Base-by-base conservation (phyloP, 345 rosid species). In the Pistacia atlantica region DNA sequence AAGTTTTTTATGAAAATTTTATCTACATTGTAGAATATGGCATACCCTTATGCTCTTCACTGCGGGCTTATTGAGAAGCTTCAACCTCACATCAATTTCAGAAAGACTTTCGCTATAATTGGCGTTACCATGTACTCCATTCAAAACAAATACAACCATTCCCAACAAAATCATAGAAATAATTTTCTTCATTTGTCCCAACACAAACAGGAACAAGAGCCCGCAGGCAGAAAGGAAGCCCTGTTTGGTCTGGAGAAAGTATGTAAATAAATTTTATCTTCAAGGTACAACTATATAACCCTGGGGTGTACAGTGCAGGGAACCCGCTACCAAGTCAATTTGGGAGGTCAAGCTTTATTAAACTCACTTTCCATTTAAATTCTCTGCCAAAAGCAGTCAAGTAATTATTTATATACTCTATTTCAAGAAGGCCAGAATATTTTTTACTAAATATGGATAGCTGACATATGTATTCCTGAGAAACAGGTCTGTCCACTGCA, bases 21-120 rank as follows among this genome's bases (percentile, higher is more conserved):
- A 35, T 14, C 4, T 20, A 5, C 18, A 20, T 6, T 1, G 17
- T 20, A 11, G 17, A 25, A 42, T 57, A 17, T 31, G 9, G 16
- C 51, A 37, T 59, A 84, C 91, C 78, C 72, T 38, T 61, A 88
- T 69, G 11, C 80, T 85, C 67, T 85, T 86, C 17, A 80, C 66
- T 1, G 91, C 88, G 67, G 90, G 88, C 71, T 90, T 88, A 48
- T 86, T 88, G 33, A 90, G 84, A 71, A 72, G 76, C 82, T 75
- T 86, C 1, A 88, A 45, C 45, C 64, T 86, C 72, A 62, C 54
- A 55, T 81, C 80, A 42, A 88, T 69, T 33, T 80, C 85, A 22
- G 1, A 13, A 35, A 58, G 68, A 17, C 37, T 46, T 71, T 37
- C 57, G 57, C 55, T 20, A 75, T 12, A 31, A 46, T 60, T 17